phyloP scores from a whole-genome alignment of 2,329 filamentous ascomycete species.

The Penicillium sp. region DNA sequence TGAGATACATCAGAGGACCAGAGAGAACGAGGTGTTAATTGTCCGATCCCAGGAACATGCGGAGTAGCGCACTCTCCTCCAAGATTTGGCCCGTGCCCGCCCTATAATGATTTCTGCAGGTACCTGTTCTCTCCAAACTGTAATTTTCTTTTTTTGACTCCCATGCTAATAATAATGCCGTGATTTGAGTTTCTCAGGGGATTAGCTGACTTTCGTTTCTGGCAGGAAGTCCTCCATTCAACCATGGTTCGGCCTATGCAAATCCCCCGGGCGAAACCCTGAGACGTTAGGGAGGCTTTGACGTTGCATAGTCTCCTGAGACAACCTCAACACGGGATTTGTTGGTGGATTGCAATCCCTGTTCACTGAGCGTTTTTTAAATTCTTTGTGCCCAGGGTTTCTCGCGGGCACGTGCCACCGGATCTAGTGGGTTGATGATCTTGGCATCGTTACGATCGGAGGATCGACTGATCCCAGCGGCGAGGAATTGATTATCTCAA shows the following conservation, averaged over 20 bases:
- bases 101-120: constrained; percentile 18
- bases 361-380: not conserved
- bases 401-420: constrained; percentile 19
- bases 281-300: not conserved
- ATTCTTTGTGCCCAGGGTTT: constrained; percentile 3
- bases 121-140: constrained; percentile 11
- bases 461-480: not conserved
- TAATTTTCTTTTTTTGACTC: constrained; percentile 11
- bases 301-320: constrained; percentile 18
- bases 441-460: constrained; percentile 1
- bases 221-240: constrained; percentile 18
- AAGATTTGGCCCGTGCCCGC: not conserved
- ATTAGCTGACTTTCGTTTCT: not conserved
- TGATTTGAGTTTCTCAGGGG: constrained; percentile 12
- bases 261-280: constrained; percentile 9
- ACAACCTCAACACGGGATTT: not conserved
- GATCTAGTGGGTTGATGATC: constrained; percentile 2
- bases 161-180: constrained; percentile 2
- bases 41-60: constrained; percentile 13
- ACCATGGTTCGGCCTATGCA: constrained; percentile 13
- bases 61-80: not conserved
- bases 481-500: constrained; percentile 8
- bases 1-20: constrained; percentile 12
- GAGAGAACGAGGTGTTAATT: constrained; percentile 18
- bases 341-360: not conserved